These are phyloP conservation scores for Backusella sp. DNA, from an alignment of 192 early-diverging fungal genomes.

Conservation along the genomic window DNA sequence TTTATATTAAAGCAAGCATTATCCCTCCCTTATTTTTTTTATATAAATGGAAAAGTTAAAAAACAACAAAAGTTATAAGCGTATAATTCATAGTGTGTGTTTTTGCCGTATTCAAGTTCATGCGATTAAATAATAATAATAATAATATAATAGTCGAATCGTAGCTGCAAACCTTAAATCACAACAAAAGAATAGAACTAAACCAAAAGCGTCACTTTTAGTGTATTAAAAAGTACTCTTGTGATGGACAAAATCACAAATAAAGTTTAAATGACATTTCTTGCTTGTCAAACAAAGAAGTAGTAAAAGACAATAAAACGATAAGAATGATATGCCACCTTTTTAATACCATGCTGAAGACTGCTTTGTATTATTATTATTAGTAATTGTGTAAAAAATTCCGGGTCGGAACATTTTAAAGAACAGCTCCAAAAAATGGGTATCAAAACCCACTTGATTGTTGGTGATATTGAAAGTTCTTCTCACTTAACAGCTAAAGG, in stretches of 20 bases:
- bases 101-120: neutral
- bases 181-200: neutral
- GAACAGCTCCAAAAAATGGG: conserved; percentile 12
- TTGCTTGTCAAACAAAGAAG: neutral
- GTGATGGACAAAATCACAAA: neutral
- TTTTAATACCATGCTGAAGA: neutral
- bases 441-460: neutral
- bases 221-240: neutral
- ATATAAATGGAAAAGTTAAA: conserved; percentile 1
- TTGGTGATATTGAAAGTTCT: conserved; percentile 11
- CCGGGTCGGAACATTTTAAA: conserved; percentile 7
- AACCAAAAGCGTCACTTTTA: neutral
- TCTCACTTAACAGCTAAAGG: conserved; percentile 20
- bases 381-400: neutral
- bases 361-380: neutral
- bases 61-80: neutral
- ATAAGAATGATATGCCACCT: too few species aligned
- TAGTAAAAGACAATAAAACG: neutral
- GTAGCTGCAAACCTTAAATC: neutral
- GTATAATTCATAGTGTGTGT: too few species aligned
- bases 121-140: neutral
- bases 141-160: too few species aligned
- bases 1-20: neutral
- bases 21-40: neutral
- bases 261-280: too few species aligned